Base-by-base conservation (phyloP, 192 early-diverging fungal genomes). In the Podila epigama region DNA sequence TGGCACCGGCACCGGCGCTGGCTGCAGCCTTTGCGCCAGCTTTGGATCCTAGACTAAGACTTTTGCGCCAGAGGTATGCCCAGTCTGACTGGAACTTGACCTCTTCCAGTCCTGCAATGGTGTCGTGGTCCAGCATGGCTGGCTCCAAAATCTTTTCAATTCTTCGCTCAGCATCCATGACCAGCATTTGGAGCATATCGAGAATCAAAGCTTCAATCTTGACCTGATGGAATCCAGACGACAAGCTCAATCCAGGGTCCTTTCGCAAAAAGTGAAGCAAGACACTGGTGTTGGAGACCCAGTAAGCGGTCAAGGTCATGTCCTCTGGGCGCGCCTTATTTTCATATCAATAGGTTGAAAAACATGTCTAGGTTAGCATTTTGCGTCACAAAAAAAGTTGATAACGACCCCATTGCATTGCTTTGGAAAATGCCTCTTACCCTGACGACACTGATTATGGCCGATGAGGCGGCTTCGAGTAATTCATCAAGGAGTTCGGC, bases 261-360 rank as follows among this genome's bases (percentile, higher is more conserved):
- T 92, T 90, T 75, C 95, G 95, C 40, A 98, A 72, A 78, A 92
- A 97, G 68, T 94, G 92, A 4, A 95, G 79, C 8, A 98, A 83
- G 51, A 92, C 91, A 36, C 89, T 89, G 50, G 88, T 84, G 79
- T 98, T 97, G 34, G 92, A 81, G 22, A 96, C 87, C 96, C 96
- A 97, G 70, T 91, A 94, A 5, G 89, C 90, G 34, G 93, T 79
- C 13, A 86, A 60, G 55, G 85, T 82, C 50, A 86, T 83, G 67
- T 93, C 89, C 58, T 85, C 69, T 12, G 79, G 70, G 32, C 79
- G 79, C 6, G 59, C 31, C 86, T 88, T 69, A 28, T 63, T 7
- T 9, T 25, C 37, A 39, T 9, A 13, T 9, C 44, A 22, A 48
- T 41, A 22, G n/a, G 28, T 28, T 22, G 11, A 11, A 35, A 22